Percentiles rank a stretch among this genome's conserved stretches.
These are phyloP conservation scores for Bruguiera gymnorhiza DNA, from an alignment of 345 rosid species.

Conservation along the genomic window DNA sequence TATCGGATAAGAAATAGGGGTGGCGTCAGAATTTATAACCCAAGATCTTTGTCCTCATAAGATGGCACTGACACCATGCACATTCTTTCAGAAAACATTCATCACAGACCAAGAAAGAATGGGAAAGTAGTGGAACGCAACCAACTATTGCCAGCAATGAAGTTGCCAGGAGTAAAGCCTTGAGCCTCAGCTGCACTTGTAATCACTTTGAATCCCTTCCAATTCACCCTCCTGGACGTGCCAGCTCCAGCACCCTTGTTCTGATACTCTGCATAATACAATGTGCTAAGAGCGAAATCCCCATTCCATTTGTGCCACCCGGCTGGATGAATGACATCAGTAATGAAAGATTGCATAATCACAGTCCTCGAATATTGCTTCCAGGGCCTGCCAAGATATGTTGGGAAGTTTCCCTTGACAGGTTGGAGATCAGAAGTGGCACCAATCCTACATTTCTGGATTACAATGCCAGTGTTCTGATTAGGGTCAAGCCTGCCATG, in stretches of 20 bases:
- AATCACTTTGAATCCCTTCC: slow-evolving; percentile 63
- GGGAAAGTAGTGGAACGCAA: slow-evolving; percentile 63
- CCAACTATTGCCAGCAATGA: slow-evolving; percentile 57
- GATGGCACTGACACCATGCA: too few relatives aligned
- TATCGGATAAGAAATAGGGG: too few relatives aligned
- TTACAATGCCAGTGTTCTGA: slow-evolving; percentile 82
- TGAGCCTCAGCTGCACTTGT: slow-evolving; percentile 49
- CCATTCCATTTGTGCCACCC: slow-evolving; percentile 83
- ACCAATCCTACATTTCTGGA: slow-evolving; percentile 69
- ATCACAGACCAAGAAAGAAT: slow-evolving; percentile 47
- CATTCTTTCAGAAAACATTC: too few relatives aligned
- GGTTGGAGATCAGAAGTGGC: slow-evolving; percentile 58
- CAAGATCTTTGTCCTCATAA: too few relatives aligned
- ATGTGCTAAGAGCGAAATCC: slow-evolving; percentile 52
- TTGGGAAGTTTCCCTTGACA: slow-evolving; percentile 44
- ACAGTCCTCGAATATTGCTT: slow-evolving; percentile 73
- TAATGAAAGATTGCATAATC: slow-evolving; percentile 61
- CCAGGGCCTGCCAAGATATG: slow-evolving; percentile 82
- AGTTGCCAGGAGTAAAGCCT: slow-evolving; percentile 35
- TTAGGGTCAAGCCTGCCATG: slow-evolving; percentile 77
- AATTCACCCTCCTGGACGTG: slow-evolving; percentile 58
- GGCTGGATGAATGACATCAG: slow-evolving; percentile 49
- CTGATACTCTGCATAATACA: slow-evolving; percentile 59
- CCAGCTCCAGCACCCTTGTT: slow-evolving; percentile 64
- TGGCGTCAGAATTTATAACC: too few relatives aligned